phyloP scores from a whole-genome alignment of 306 rosid species.

The Quercus robur region DNA sequence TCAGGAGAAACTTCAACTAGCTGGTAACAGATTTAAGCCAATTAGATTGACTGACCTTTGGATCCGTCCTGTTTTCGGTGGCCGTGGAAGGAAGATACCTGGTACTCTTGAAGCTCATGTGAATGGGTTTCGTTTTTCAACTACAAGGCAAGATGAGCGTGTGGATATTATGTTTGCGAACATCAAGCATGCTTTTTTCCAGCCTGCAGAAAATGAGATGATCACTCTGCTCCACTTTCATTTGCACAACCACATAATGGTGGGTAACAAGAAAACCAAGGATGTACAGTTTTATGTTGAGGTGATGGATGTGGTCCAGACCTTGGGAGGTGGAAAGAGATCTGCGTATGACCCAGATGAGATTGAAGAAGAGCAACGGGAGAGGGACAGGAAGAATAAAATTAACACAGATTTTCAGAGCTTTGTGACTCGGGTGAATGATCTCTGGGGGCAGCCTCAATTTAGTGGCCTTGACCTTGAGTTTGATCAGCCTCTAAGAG shows the following conservation, averaged over 20 bases:
- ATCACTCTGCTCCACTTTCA: slow-evolving; percentile 90
- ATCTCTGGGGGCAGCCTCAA: slow-evolving; percentile 94
- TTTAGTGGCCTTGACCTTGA: slow-evolving; percentile 76
- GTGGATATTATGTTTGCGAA: slow-evolving; percentile 77
- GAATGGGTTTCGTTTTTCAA: slow-evolving; percentile 87
- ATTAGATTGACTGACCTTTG: slow-evolving; percentile 79
- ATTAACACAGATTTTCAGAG: slow-evolving; percentile 80
- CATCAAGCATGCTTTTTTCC: slow-evolving; percentile 87
- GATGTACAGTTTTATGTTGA: slow-evolving; percentile 92
- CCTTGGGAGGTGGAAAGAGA: slow-evolving; percentile 79
- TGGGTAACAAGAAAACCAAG: slow-evolving; percentile 92
- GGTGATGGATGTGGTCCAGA: slow-evolving; percentile 95
- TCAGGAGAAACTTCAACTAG: slow-evolving; percentile 90
- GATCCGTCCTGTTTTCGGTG: slow-evolving; percentile 91
- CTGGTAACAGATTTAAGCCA: slow-evolving; percentile 89
- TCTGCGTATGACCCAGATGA: slow-evolving; percentile 96
- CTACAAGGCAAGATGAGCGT: slow-evolving; percentile 91
- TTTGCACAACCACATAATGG: slow-evolving; percentile 95
- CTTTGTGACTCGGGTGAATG: slow-evolving; percentile 82
- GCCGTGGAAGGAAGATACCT: slow-evolving; percentile 90
- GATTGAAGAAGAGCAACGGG: slow-evolving; percentile 95
- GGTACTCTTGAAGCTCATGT: slow-evolving; percentile 92
- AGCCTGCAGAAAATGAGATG: slow-evolving; percentile 99
- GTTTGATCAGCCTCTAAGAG: slow-evolving; percentile 96
- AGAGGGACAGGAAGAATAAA: slow-evolving; percentile 85